These are phyloP conservation scores for Fusarium scirpi DNA, from an alignment of 2,329 filamentous ascomycete species.

Conservation along the genomic window DNA sequence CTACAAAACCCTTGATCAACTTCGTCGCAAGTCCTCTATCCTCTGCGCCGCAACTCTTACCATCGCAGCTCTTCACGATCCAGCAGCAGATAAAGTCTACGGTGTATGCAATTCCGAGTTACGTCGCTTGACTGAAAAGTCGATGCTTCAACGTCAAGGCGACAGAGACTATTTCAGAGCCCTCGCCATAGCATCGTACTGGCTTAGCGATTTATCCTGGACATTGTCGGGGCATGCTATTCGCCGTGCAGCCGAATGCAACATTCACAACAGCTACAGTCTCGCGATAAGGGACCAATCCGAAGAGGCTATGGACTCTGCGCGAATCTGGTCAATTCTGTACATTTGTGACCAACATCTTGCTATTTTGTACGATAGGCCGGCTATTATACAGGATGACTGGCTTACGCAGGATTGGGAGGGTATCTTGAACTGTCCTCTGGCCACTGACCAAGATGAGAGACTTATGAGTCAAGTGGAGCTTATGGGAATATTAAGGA, in stretches of 20 bases:
- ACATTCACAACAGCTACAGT: constrained; percentile 58
- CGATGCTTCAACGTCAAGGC: constrained; percentile 52
- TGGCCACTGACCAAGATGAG: constrained; percentile 66
- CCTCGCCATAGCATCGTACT: constrained; percentile 71
- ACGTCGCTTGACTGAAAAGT: constrained; percentile 63
- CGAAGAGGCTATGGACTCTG: constrained; percentile 62
- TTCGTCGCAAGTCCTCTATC: constrained; percentile 66
- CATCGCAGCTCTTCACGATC: constrained; percentile 69
- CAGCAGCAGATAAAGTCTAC: constrained; percentile 63
- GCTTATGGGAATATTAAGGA: constrained; percentile 67
- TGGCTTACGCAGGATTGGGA: constrained; percentile 68
- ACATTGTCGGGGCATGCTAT: constrained; percentile 68
- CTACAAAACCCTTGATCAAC: constrained; percentile 61
- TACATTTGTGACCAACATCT: constrained; percentile 73
- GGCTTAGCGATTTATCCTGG: constrained; percentile 70
- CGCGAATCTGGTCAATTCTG: constrained; percentile 71
- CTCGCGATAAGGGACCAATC: constrained; percentile 53
- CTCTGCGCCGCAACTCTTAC: constrained; percentile 68
- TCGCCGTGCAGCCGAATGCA: constrained; percentile 62
- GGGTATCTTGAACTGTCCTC: constrained; percentile 62
- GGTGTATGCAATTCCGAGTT: constrained; percentile 62
- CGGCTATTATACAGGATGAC: constrained; percentile 69
- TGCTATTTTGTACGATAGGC: constrained; percentile 70
- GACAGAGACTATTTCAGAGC: constrained; percentile 66
- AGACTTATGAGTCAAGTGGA: constrained; percentile 69